Conservation (phyloP, 495 filamentous ascomycete genomes). For the Tuber calosporum region DNA sequence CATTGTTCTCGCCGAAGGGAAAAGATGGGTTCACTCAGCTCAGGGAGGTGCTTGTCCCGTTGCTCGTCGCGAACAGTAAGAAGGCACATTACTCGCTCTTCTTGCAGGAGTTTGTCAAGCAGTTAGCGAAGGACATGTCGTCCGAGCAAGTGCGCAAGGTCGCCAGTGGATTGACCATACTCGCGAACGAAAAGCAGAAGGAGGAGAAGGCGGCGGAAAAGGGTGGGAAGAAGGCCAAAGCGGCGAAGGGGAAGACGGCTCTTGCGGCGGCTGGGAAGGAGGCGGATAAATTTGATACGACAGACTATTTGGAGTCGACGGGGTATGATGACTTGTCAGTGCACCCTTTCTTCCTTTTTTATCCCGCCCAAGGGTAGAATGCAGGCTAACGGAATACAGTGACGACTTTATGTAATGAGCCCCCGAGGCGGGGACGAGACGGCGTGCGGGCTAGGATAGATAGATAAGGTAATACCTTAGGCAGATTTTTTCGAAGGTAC, state of each 20-base stretch:
- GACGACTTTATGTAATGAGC: slow-evolving; percentile 61
- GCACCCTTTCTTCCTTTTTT: slow-evolving; percentile 48
- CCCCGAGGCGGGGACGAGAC: not conserved
- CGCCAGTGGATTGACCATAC: slow-evolving; percentile 68
- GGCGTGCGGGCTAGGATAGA: not conserved
- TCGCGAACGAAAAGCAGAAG: slow-evolving; percentile 97
- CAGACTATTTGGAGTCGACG: slow-evolving; percentile 58
- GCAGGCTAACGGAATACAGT: slow-evolving; percentile 41
- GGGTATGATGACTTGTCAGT: slow-evolving; percentile 62
- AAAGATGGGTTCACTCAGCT: slow-evolving; percentile 75
- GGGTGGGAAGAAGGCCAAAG: slow-evolving; percentile 92
- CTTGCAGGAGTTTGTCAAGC: slow-evolving; percentile 82
- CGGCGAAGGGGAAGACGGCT: slow-evolving; percentile 83
- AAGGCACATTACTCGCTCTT: slow-evolving; percentile 85
- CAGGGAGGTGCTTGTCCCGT: slow-evolving; percentile 64
- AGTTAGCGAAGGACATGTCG: slow-evolving; percentile 76
- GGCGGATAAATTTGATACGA: slow-evolving; percentile 57
- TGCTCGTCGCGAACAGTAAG: slow-evolving; percentile 66
- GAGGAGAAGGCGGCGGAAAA: slow-evolving; percentile 95
- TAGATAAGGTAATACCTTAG: not conserved
- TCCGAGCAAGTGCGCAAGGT: slow-evolving; percentile 95
- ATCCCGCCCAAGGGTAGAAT: not conserved
- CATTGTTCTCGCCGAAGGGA: slow-evolving; percentile 80
- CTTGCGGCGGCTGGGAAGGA: slow-evolving; percentile 64
- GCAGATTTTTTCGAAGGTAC: not conserved